Base-by-base conservation (phyloP, 192 early-diverging fungal species). In the Lunasporangiospora selenospora region DNA sequence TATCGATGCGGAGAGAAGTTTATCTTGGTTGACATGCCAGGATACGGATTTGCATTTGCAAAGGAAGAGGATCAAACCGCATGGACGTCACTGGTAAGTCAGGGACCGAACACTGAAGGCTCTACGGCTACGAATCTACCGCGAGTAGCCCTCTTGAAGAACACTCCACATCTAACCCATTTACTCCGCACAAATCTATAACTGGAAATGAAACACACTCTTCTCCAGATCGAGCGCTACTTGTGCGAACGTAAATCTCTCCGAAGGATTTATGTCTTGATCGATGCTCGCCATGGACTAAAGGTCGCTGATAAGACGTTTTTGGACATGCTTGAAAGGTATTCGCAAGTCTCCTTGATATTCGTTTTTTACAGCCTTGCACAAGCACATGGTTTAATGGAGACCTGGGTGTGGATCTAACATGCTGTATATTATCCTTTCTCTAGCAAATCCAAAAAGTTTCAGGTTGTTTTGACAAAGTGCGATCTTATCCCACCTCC, bases 31-130 rank as follows among this genome's bases (percentile, higher is more conserved):
- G 91, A 93, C 62, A 91, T 93, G 91, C 91, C 91, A 7, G 91
- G 91, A 42, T 91, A 91, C 65, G 91, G 91, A 29, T 93, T 93
- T 76, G 91, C 91, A 3, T 89, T 82, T 76, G 88, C 80, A 23
- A 86, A 91, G 38, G 87, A 90, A n/a, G 81, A 81, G 34, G 65
- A 77, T 19, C 57, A 76, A 26, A 18, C 54, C 27, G 34, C 62
- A 23, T 93, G 91, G 91, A 59, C 60, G 62, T 70, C 85, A 31
- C 39, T 93, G 81, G 85, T 88, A 76, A 16, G 58, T n/a, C n/a
- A n/a, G n/a, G n/a, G n/a, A n/a, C n/a, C n/a, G n/a, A n/a, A n/a
- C n/a, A n/a, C 41, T 16, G 24, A 49, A 27, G 6, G 29, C 16
- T 53, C 19, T 41, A 8, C 19, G 9, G 16, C 18, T 55, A 12